Base-by-base conservation (phyloP, 108 stramenopile genomes). In the Stephanodiscus triporus region DNA sequence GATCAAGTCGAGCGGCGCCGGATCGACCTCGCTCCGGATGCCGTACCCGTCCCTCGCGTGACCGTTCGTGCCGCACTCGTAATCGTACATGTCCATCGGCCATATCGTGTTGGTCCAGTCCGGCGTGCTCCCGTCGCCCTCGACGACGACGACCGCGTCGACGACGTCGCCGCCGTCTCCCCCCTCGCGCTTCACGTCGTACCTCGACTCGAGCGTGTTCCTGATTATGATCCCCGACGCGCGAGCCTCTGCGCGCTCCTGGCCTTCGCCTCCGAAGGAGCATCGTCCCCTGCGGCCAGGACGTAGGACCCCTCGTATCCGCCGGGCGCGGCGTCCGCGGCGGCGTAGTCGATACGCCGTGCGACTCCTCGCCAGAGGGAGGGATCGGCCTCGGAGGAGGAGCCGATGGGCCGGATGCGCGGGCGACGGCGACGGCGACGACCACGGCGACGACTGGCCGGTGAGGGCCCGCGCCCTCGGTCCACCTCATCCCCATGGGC, bases 211-310 rank as follows among this genome's bases (percentile, higher is more conserved):
- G 47, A 95, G 62, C 5, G 82, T 86, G 29, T 91, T 90, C 67
- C 83, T 78, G 32, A 95, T 67, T 9, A 91, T 70, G 34, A 95
- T 57, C 7, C 73, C 93, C 4, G 19, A 27, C 3, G 93, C 89
- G 29, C 88, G 27, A 90, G 54, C 13, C 82, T 45, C 54, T 91
- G 88, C 0, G 91, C 93, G 32, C 74, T 72, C 20, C 67, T 72
- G 53, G 84, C 87, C 69, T 95, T 92, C n/a, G 55, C 68, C 43
- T 68, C 92, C 87, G 68, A 91, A 95, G 62, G 90, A 74, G 71
- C 91, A 92, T n/a, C 55, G 37, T 19, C 91, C 94, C 6, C 94
- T n/a, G 77, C 40, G 85, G 87, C 88, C n/a, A 89, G 32, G 23
- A 88, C 68, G 20, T 72, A 62, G 17, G 74, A 68, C 16, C 68